phyloP scores from a whole-genome alignment of 1,139 yeast genomes.

The Spathaspora sp. region DNA sequence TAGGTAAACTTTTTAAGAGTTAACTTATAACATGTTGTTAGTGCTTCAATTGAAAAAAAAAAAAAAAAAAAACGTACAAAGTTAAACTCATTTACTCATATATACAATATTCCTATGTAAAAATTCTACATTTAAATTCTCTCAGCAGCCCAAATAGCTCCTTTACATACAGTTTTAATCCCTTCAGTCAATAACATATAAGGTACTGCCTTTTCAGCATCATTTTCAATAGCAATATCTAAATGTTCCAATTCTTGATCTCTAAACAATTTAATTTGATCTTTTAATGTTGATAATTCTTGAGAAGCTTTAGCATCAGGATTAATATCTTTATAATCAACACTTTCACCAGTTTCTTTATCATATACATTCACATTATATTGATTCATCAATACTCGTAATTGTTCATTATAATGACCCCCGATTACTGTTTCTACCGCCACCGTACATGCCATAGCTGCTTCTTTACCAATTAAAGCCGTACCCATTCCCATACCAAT shows the following conservation, averaged over 20 bases:
- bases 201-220: conserved; percentile 92
- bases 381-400: conserved; percentile 70
- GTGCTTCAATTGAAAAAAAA: too few relatives aligned
- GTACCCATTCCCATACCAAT: conserved; percentile 83
- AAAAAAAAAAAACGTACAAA: too few relatives aligned
- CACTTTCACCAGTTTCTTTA: conserved; percentile 36
- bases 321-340: conserved; percentile 23
- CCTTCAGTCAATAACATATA: conserved; percentile 84
- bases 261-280: conserved; percentile 71
- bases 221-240: conserved; percentile 88
- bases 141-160: conserved; percentile 93
- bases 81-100: too few relatives aligned
- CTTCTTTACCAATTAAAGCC: conserved; percentile 85
- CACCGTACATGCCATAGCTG: conserved; percentile 99
- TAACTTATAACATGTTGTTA: not conserved
- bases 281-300: conserved; percentile 60
- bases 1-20: too few relatives aligned
- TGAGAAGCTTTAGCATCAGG: conserved; percentile 37
- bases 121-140: conserved; percentile 47
- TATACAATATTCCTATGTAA: not conserved
- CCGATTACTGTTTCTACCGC: conserved; percentile 99
- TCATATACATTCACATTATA: conserved; percentile 48
- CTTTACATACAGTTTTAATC: conserved; percentile 76
- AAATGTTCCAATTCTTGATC: conserved; percentile 96
- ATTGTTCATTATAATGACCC: conserved; percentile 88